phyloP scores from a whole-genome alignment of 176 grass and related monocot species.

The Poa annua region DNA sequence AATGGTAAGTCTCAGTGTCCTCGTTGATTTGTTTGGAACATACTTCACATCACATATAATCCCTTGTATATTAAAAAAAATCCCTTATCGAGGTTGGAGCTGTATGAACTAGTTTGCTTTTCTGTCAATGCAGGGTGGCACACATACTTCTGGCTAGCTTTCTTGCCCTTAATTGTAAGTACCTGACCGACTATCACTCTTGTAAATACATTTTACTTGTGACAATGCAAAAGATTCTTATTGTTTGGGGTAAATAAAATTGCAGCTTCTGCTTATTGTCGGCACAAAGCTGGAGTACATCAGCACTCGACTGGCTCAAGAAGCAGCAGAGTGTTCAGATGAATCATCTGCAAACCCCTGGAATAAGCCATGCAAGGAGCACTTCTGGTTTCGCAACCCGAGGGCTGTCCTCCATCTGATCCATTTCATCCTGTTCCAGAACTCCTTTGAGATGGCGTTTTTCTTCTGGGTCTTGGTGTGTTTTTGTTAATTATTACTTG shows the following conservation, averaged over 20 bases:
- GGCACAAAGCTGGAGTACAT: constrained; percentile 68
- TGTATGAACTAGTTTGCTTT: constrained; percentile 9
- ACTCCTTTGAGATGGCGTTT: constrained; percentile 63
- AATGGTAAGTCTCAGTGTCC: constrained; percentile 51
- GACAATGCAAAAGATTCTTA: constrained; percentile 10
- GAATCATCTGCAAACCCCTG: neutral
- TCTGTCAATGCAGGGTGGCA: constrained; percentile 72
- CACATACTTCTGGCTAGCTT: constrained; percentile 78
- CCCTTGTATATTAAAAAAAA: no score
- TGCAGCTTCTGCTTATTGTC: constrained; percentile 59
- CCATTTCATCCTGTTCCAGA: constrained; percentile 70
- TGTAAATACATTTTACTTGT: constrained; percentile 11
- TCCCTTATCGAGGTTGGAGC: neutral
- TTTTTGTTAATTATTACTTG: neutral
- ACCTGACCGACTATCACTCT: neutral
- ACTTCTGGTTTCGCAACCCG: constrained; percentile 57
- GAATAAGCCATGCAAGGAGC: constrained; percentile 50
- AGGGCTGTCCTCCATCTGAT: constrained; percentile 54
- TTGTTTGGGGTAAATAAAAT: constrained; percentile 6
- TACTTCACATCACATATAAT: neutral
- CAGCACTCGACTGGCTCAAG: constrained; percentile 54
- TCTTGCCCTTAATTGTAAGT: constrained; percentile 79
- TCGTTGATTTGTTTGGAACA: neutral
- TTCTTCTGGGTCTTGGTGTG: constrained; percentile 71
- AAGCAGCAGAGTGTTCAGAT: neutral